Base-by-base conservation (phyloP, 1,284 basidiomycete species). In the Microbotryomycetes sp. region DNA sequence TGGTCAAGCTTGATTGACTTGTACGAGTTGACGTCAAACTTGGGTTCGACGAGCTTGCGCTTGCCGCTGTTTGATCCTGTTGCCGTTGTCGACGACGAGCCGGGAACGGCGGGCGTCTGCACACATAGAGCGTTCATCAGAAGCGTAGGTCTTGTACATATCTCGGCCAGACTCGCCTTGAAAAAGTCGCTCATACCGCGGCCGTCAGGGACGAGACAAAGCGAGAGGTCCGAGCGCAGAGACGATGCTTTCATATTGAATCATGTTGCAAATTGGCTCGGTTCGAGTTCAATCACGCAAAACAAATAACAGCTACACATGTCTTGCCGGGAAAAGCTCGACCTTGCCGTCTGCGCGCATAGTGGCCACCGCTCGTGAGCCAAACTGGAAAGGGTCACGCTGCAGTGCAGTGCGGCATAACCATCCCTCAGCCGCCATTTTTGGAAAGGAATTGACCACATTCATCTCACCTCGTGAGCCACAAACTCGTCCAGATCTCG, bases 381-480 rank as follows among this genome's bases (percentile, higher is more conserved):
- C 64, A 54, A 65, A 65, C 53, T 65, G 60, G 60, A 65, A 60
- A 0, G 61, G 60, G 28, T 65, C 61, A 26, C 64, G 54, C 63
- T 65, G 51, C 15, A 9, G n/a, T 0, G 6, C 24, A 23, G 4
- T 4, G n/a, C n/a, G n/a, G n/a, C n/a, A 15, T 2, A 24, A 29
- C 5, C 13, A 5, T 21, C 0, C 1, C 16, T 54, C 46, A 50
- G 27, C 26, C n/a, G n/a, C 7, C 24, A 3, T 21, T 48, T 6
- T 4, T 24, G 16, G 11, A 21, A 24, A 16, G 23, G n/a, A 28
- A 15, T 5, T n/a, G 30, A 86, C n/a, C n/a, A 81, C 52, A 82
- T 75, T 31, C 79, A 79, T 28, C 84, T 82, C 35, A 81, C 81
- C 51, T 81, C 80, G 68, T 82, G 85, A 7, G 83, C 85, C 21